Base-by-base conservation (phyloP, 2,329 filamentous ascomycete species). In the Colletotrichum sp. region DNA sequence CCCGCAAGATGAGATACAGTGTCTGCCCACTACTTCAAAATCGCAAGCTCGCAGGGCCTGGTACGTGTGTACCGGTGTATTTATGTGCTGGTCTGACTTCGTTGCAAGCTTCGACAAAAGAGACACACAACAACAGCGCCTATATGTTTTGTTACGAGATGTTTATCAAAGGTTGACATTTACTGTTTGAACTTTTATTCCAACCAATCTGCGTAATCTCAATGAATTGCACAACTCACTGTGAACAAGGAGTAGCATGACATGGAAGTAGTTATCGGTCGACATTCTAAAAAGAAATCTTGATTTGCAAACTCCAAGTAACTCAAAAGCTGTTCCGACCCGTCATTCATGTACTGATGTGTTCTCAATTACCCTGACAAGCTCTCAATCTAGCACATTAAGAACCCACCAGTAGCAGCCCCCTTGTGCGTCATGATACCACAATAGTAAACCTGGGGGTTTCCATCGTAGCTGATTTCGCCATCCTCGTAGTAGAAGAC, bases 131-230 rank as follows among this genome's bases (percentile, higher is more conserved):
- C 6, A 52, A 22, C 10, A 10, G 5, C 43, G n/a, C 6, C 10
- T 10, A 43, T 3, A 12, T 4, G 4, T n/a, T 12, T 1, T 0
- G 2, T n/a, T 2, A 12, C 18, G 18, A n/a, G 1, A n/a, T n/a
- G 9, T 43, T 43, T 12, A n/a, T 43, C 18, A n/a, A 12, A n/a
- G 18, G 18, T 6, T 0, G 2, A 10, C 1, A 39, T n/a, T 43
- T 9, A 12, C 9, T 43, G 0, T 43, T 12, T 43, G 18, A n/a
- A n/a, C 2, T 43, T 43, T n/a, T 3, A 6, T 12, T 22, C 4
- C 4, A n/a, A 52, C 13, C 3, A n/a, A 7, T 13, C 4, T 6
- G 4, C 3, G 3, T 6, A 39, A 9, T 12, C 18, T 18, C 3
- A 12, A 3, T 12, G 5, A 9, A 10, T 10, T 3, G 9, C 9